phyloP scores from a whole-genome alignment of 2,329 filamentous ascomycete species.

The Botrytis squamosa region DNA sequence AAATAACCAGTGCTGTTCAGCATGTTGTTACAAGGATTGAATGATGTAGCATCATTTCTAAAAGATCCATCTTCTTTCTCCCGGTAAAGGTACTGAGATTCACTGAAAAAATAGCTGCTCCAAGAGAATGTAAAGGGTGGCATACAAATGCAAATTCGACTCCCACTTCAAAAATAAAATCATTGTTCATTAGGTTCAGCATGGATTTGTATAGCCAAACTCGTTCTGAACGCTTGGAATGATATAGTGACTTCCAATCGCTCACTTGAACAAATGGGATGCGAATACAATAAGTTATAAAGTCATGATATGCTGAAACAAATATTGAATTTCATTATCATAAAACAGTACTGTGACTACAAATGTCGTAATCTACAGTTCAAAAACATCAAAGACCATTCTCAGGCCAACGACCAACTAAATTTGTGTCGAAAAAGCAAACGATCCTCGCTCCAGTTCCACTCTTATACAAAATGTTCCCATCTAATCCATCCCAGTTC shows the following conservation, averaged over 20 bases:
- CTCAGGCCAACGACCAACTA: not conserved
- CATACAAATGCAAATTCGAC: not conserved
- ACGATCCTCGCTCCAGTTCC: not conserved
- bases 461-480: not conserved
- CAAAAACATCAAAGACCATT: not conserved
- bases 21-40: not conserved
- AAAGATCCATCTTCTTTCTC: not conserved
- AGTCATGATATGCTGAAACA: not conserved
- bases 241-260: not conserved
- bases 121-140: not conserved
- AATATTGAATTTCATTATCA: not conserved
- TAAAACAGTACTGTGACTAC: not conserved
- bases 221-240: not conserved
- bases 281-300: accelerated
- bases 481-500: not conserved
- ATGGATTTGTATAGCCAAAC: not conserved
- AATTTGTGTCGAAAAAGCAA: not conserved
- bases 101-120: accelerated
- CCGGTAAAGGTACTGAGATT: not conserved
- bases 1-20: not conserved
- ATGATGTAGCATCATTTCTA: not conserved
- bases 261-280: not conserved
- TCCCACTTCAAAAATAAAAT: not conserved
- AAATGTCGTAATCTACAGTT: not conserved
- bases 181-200: not conserved